A percentile compares a stretch with the other conserved stretches of the same genome.
Conservation (phyloP, 164 flowering plant genomes). For the Macadamia integrifolia region DNA sequence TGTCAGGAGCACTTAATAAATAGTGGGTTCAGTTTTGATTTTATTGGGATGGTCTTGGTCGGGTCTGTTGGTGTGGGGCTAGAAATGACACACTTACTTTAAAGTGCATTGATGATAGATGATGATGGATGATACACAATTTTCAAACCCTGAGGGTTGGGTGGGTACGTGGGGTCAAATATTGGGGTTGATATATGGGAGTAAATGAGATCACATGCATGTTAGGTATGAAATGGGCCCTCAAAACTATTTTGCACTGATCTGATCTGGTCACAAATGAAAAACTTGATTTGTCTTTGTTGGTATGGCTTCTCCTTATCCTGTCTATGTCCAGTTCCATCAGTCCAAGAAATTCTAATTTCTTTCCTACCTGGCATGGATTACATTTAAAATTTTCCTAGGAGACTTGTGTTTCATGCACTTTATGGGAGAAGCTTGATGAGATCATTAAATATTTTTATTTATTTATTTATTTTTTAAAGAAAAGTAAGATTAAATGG, state of each 20-base stretch:
- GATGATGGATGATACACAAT: background rate
- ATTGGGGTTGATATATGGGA: background rate
- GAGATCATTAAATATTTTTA: no score
- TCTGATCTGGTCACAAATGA: background rate
- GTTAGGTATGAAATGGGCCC: conserved; percentile 10
- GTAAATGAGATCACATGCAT: conserved; percentile 19
- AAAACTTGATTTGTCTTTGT: background rate
- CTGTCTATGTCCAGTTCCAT: background rate
- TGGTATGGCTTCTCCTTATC: conserved; percentile 5
- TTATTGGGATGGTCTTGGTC: no score
- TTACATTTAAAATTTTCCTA: no score
- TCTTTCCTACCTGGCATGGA: no score
- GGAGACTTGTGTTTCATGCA: no score
- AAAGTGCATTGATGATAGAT: background rate
- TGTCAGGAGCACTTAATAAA: no score
- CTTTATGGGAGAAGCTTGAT: no score
- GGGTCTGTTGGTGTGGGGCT: background rate
- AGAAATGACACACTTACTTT: background rate
- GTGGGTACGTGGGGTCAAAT: background rate
- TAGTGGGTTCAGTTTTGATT: no score
- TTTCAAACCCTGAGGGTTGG: background rate
- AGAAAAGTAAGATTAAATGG: no score
- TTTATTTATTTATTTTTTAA: no score
- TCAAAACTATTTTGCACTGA: background rate
- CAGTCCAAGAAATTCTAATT: background rate